Evolutionary conservation across 495 filamentous ascomycete species (phyloP).

Genomic region (Podospora pseudocomata): DNA sequence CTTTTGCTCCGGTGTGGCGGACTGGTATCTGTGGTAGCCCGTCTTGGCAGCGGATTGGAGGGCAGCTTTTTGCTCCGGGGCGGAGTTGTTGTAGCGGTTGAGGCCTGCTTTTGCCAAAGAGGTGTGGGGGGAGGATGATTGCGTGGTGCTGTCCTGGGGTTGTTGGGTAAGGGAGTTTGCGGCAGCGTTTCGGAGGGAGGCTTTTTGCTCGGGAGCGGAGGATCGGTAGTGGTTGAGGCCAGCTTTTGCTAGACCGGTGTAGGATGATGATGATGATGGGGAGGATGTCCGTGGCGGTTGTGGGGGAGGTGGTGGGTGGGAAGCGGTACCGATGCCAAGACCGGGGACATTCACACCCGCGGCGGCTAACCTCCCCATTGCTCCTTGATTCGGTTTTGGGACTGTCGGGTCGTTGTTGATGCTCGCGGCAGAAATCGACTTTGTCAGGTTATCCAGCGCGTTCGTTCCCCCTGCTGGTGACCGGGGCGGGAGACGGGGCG

Average conservation of each 20-base stretch:
- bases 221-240: neutral
- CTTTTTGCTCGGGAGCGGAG: conserved; percentile 49
- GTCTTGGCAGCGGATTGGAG: conserved; percentile 45
- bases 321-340: conserved; percentile 60
- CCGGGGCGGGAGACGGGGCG: conserved; percentile 56
- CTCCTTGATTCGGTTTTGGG: conserved; percentile 55
- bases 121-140: too few species aligned
- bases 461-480: neutral
- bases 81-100: neutral
- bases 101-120: neutral
- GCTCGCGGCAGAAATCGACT: neutral
- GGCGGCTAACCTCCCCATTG: conserved; percentile 63
- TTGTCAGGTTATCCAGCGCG: neutral
- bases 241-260: conserved; percentile 28
- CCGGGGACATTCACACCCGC: conserved; percentile 82
- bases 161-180: conserved; percentile 53
- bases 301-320: conserved; percentile 19
- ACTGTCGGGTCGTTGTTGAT: conserved; percentile 15
- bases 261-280: conserved; percentile 23
- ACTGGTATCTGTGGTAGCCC: neutral
- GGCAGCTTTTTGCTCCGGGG: neutral
- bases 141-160: too few species aligned
- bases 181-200: conserved; percentile 54
- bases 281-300: conserved; percentile 16
- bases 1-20: neutral